Base-by-base conservation (phyloP, 2,329 filamentous ascomycete species). In the Penicillium aurantiogriseum region DNA sequence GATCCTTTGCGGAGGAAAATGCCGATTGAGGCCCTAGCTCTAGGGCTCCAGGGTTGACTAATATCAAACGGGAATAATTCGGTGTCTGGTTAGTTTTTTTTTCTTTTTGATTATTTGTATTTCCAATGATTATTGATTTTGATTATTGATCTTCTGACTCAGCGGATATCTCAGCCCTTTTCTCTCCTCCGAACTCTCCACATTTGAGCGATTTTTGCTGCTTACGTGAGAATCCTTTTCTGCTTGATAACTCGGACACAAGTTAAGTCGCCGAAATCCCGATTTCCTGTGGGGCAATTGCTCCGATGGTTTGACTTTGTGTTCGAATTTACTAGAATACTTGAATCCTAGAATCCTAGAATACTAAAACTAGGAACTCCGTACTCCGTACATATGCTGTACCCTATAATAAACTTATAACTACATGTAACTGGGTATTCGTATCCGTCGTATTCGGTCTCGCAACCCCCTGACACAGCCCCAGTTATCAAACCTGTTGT, bases 261-360 rank as follows among this genome's bases (percentile, higher is more conserved):
- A 35, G n/a, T 15, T 15, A 33, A 58, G 36, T 47, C 56, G 38
- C 64, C 67, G 66, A 64, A 57, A 47, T 60, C 62, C 67, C 67
- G 65, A 65, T 46, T 60, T 58, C 23, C 64, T 60, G n/a, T n/a
- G n/a, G 52, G 50, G 10, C 49, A 54, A 19, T 54, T 52, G 47
- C 35, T 39, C 52, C 57, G 51, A 39, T n/a, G 23, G 23, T 23
- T 23, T 23, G 23, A 4, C 23, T 23, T 23, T 23, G 3, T 36
- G 9, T n/a, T 27, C 31, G 7, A 2, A 27, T 29, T 29, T 11
- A 29, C 29, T 31, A 31, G 29, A 11, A 31, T 31, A 1, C 29
- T 31, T 5, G 29, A 11, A 31, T 31, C 1, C 29, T 31, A 11
- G 29, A 11, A 31, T 5, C 1, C 29, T 31, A 11, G 29, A 11